Percentiles rank a stretch among this genome's conserved stretches.
These are phyloP conservation scores for Ophiosphaerella narmari DNA, from an alignment of 2,329 filamentous ascomycete species.

Conservation along the genomic window DNA sequence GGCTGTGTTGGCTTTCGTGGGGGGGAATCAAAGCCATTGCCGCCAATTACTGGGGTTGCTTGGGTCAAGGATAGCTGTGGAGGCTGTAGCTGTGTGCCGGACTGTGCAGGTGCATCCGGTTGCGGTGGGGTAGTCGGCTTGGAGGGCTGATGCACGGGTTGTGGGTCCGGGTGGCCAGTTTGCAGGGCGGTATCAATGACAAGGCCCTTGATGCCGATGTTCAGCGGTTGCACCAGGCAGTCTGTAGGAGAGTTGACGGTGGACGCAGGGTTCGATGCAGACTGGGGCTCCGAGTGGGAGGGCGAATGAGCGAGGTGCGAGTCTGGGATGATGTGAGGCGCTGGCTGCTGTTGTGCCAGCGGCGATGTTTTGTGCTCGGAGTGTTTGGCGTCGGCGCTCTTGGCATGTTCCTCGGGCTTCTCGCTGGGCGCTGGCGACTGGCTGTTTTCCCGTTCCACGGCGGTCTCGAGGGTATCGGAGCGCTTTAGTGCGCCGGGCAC, in stretches of 20 bases:
- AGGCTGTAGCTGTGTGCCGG: slow-evolving; percentile 25
- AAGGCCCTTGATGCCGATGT: slow-evolving; percentile 25
- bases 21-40: slow-evolving; percentile 44
- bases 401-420: slow-evolving; percentile 33
- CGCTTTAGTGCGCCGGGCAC: slow-evolving; percentile 40
- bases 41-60: slow-evolving; percentile 45
- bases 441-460: slow-evolving; percentile 43
- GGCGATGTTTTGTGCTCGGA: slow-evolving; percentile 30
- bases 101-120: slow-evolving; percentile 13
- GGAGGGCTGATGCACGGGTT: slow-evolving; percentile 13
- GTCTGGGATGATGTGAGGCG: slow-evolving; percentile 32
- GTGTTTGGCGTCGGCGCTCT: slow-evolving; percentile 17
- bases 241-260: slow-evolving; percentile 39
- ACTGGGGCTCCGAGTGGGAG: slow-evolving; percentile 26
- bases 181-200: slow-evolving; percentile 29
- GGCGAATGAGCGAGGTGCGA: slow-evolving; percentile 40
- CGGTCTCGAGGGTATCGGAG: slow-evolving; percentile 40
- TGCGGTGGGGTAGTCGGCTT: slow-evolving; percentile 18
- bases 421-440: slow-evolving; percentile 45
- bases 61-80: slow-evolving; percentile 46
- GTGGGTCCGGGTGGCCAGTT: slow-evolving; percentile 14
- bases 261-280: slow-evolving; percentile 31
- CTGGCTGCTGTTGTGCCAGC: slow-evolving; percentile 21
- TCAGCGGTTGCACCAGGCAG: slow-evolving; percentile 39
- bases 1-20: slow-evolving; percentile 45